Evolutionary conservation across 768 basidiomycete species (phyloP), one percentile per base, ranked within the genome.

Genomic region (Dictyophora rubrovolvata): DNA sequence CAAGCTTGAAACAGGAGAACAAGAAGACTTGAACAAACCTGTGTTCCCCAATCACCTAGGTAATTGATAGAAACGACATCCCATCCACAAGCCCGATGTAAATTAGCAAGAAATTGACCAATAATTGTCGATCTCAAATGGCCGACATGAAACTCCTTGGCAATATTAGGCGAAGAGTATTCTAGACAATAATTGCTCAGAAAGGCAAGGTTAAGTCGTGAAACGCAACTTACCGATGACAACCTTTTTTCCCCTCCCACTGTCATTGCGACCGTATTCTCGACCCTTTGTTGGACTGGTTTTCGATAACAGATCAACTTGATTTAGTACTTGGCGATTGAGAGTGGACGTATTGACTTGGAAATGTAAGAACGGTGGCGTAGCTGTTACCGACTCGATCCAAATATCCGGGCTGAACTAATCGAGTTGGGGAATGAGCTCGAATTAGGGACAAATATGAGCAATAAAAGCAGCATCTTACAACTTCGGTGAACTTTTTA

Each of bases 91-190:
- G 90, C 80, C 67, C 85, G 86, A 77, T 98, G 95, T 47, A 97
- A 65, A 72, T 97, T 97, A 10, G 82, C 77, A 60, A 97, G 72
- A 75, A 96, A 96, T 0, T 90, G 87, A n/a, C 95, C 95, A 68
- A 98, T 95, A 70, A 99, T 99, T n/a, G 95, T 99, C 56, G 91
- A 93, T 42, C 95, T 82, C 61, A 98, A 74, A 72, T 98, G 95
- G 14, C 95, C 96, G 55, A 96, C 93, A 65, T 99, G 95, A 82
- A 98, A 98, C 5, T 87, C 87, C 70, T 99, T 99, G 18, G 95
- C 95, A 65, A 98, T 97, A 68, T 99, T 98, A 16, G 94, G 94
- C 1, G 89, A 91, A 1, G 93, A 96, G 72, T 90, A 98, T 71
- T 98, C 95, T 66, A 72, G 63, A 49, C n/a, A 17, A 55, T 12